phyloP scores from a whole-genome alignment of 2,329 filamentous ascomycete genomes.

The Talaromyces atroroseus region DNA sequence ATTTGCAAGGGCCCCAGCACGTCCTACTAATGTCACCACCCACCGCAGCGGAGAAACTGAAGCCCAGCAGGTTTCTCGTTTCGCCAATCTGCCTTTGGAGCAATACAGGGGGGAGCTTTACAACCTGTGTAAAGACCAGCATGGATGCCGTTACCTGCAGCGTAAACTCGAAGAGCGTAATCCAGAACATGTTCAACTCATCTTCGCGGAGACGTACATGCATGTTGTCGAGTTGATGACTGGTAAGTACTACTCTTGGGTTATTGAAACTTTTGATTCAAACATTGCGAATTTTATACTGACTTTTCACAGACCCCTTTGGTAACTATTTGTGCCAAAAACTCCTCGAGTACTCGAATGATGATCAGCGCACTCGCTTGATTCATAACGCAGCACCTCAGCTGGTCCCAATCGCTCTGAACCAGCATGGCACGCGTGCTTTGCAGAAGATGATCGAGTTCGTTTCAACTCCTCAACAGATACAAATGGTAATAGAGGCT shows the following conservation, averaged over 20 bases:
- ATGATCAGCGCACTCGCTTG: slow-evolving; percentile 87
- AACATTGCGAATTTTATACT: slow-evolving; percentile 14
- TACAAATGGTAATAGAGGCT: slow-evolving; percentile 79
- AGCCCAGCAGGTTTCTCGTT: slow-evolving; percentile 64
- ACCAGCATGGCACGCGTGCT: slow-evolving; percentile 94
- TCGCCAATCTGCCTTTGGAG: slow-evolving; percentile 76
- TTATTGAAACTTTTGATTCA: background rate
- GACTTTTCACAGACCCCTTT: slow-evolving; percentile 65
- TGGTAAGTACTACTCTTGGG: slow-evolving; percentile 35
- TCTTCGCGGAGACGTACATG: slow-evolving; percentile 87
- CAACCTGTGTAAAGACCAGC: slow-evolving; percentile 91
- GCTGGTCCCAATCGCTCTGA: slow-evolving; percentile 88
- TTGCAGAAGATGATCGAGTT: slow-evolving; percentile 99
- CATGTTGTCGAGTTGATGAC: slow-evolving; percentile 98
- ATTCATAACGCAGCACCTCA: slow-evolving; percentile 84
- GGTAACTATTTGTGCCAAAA: slow-evolving; percentile 99
- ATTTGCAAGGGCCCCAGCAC: slow-evolving; percentile 67
- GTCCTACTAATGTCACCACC: slow-evolving; percentile 46
- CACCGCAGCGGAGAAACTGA: slow-evolving; percentile 49
- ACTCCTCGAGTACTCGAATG: slow-evolving; percentile 88
- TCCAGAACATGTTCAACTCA: slow-evolving; percentile 78
- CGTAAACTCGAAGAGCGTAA: slow-evolving; percentile 92
- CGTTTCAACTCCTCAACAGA: slow-evolving; percentile 78
- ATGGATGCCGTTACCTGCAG: slow-evolving; percentile 93
- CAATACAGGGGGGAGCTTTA: slow-evolving; percentile 79